Conservation (phyloP, 2,329 filamentous ascomycete species). For the Trichoderma sp. region DNA sequence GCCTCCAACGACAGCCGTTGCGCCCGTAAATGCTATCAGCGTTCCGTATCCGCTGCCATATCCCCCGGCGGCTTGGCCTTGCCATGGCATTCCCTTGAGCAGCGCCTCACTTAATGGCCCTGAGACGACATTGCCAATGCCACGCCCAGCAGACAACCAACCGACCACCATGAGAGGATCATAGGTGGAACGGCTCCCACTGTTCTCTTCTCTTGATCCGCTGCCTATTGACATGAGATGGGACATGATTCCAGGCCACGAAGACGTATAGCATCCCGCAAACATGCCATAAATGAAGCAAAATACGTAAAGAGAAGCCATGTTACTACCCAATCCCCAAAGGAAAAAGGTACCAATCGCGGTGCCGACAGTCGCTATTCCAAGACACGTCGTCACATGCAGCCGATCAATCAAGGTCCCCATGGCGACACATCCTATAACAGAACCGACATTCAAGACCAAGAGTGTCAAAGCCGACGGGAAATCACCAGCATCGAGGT, state of each 20-base stretch:
- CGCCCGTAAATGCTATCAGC: constrained; percentile 38
- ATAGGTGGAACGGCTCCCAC: constrained; percentile 23
- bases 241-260: constrained; percentile 60
- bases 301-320: constrained; percentile 59
- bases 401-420: constrained; percentile 58
- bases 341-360: constrained; percentile 58
- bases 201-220: neutral
- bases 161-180: constrained; percentile 60
- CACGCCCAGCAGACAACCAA: constrained; percentile 58
- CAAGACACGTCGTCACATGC: constrained; percentile 54
- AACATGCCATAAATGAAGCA: constrained; percentile 66
- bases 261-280: constrained; percentile 62
- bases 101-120: constrained; percentile 59
- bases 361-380: constrained; percentile 59
- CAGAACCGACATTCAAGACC: constrained; percentile 60
- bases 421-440: constrained; percentile 60
- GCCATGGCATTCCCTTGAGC: constrained; percentile 47
- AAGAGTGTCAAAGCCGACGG: constrained; percentile 57
- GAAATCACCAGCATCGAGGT: constrained; percentile 50
- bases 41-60: constrained; percentile 39
- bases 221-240: constrained; percentile 34
- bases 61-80: constrained; percentile 35
- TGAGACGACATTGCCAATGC: constrained; percentile 60
- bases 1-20: constrained; percentile 35
- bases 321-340: constrained; percentile 59